Evolutionary conservation across 139 green algal genomes (phyloP).

Genomic region (Coelastrella sp.): DNA sequence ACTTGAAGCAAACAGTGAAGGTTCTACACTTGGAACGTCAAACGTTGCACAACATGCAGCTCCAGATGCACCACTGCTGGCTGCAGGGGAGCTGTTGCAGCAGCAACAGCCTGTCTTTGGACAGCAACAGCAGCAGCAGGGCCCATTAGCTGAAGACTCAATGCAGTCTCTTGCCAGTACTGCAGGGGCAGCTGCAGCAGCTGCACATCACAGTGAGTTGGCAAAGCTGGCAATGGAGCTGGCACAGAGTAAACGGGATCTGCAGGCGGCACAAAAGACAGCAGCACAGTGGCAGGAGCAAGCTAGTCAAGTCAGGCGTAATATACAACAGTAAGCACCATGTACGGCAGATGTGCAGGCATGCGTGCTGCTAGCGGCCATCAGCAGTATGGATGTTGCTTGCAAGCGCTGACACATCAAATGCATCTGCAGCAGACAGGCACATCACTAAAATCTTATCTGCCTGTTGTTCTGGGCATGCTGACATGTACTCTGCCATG

Average conservation of each 20-base stretch:
- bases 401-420: no score
- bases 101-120: no score
- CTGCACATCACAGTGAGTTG: background rate
- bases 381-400: no score
- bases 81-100: background rate
- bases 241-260: conserved; percentile 5
- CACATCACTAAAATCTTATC: no score
- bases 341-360: no score
- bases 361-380: no score
- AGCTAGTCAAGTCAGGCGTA: background rate
- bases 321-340: background rate
- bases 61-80: background rate
- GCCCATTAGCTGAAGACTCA: no score
- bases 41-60: background rate
- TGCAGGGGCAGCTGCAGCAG: background rate
- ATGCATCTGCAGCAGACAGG: no score
- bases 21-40: background rate
- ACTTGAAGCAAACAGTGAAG: background rate
- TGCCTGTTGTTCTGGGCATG: no score
- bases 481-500: no score
- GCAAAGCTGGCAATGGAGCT: conserved; percentile 26
- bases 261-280: conserved; percentile 5
- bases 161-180: background rate
- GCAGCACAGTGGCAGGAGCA: conserved; percentile 25
- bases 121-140: conserved; percentile 5